Base-by-base conservation (phyloP, 176 grass and related monocot genomes). In the Thalia dealbata region DNA sequence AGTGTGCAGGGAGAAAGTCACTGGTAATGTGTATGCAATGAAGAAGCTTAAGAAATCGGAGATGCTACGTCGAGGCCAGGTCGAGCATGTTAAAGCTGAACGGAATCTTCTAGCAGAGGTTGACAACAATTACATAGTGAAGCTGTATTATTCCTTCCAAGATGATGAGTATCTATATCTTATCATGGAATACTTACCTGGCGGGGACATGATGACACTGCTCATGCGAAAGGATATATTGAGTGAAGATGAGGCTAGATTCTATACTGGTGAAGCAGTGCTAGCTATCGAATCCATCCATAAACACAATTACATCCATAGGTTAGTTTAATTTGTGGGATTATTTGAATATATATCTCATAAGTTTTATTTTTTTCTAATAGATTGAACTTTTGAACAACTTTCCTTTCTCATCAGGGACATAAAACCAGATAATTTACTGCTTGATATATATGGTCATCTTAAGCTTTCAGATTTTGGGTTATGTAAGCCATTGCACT, bases 21-120 rank as follows among this genome's bases (percentile, higher is more conserved):
- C 95, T 42, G 87, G 90, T 74, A 84, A 97, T 83, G 90, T 91
- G 38, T 97, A 90, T 82, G 95, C 95, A 73, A 93, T 93, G 95
- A 97, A 97, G 83, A 97, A 97, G 73, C 90, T 97, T 32, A 97
- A 75, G 76, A 97, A 97, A 78, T 88, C 95, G 50, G 95, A 97
- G 81, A 93, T 97, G 95, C 82, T 97, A 81, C 89, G 95, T 28
- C 85, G 90, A 83, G 95, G 90, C 76, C 90, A 99, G 90, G 90
- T 99, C 78, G 90, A 99, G 81, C 95, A 99, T 83, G 95, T 99
- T 52, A 93, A 89, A 88, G 90, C 95, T 24, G 95, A 99, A 92
- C 86, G 95, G 76, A 99, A 99, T 80, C 87, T 99, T 75, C 87
- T 97, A 29, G 90, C 95, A 43, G 95, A 97, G 84, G 95, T 97